Conservation (phyloP, 1,139 yeast species). For the Taiozyma sp. region DNA sequence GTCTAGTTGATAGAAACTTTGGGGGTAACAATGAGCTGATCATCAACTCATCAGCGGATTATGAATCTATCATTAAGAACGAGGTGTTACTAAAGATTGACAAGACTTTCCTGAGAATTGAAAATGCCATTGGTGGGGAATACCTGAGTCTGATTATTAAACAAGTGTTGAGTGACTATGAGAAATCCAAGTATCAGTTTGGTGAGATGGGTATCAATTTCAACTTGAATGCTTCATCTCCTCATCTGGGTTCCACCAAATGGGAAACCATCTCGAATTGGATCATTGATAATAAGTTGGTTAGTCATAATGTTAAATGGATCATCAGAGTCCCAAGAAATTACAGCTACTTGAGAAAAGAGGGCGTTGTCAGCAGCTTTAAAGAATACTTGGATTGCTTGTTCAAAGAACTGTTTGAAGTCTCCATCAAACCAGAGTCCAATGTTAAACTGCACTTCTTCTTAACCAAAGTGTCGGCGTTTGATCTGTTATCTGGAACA, state of each 20-base stretch:
- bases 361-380: constrained; percentile 11
- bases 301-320: constrained; percentile 24
- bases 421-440: constrained; percentile 16
- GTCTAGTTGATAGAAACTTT: constrained; percentile 19
- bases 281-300: constrained; percentile 19
- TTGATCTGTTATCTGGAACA: constrained; percentile 18
- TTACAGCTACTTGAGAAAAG: constrained; percentile 9
- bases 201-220: constrained; percentile 22
- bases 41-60: constrained; percentile 9
- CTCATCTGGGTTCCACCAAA: constrained; percentile 3
- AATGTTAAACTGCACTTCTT: constrained; percentile 20
- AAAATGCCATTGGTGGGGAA: constrained; percentile 83
- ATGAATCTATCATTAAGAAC: constrained; percentile 15
- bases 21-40: constrained; percentile 5
- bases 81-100: constrained; percentile 50
- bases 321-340: constrained; percentile 21
- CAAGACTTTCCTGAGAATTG: constrained; percentile 90
- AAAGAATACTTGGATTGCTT: constrained; percentile 16
- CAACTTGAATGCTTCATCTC: constrained; percentile 9
- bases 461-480: constrained; percentile 18
- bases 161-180: constrained; percentile 79
- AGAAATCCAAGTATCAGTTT: constrained; percentile 22
- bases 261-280: constrained; percentile 20
- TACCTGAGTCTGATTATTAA: constrained; percentile 86
- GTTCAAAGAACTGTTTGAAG: constrained; percentile 20